Conservation (phyloP, 768 basidiomycete species). For the Dacryopinax spathularia region DNA sequence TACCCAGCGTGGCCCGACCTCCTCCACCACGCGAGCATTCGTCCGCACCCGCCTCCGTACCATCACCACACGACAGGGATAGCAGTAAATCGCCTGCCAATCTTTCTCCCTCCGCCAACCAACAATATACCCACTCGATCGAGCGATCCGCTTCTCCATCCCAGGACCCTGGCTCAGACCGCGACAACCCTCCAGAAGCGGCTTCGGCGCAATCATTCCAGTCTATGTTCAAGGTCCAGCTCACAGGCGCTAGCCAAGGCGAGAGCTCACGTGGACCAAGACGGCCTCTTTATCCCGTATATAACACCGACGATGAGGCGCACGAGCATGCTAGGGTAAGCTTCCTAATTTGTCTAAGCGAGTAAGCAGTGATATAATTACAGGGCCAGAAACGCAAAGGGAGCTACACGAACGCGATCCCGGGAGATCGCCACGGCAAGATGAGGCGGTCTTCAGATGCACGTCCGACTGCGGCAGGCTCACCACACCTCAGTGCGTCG, state of each 20-base stretch:
- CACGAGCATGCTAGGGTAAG: not conserved
- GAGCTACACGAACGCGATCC: not conserved
- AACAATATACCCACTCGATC: conserved; percentile 14
- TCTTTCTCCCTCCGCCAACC: conserved; percentile 7
- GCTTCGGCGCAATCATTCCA: not conserved
- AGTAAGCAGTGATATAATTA: not conserved
- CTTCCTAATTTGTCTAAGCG: not conserved
- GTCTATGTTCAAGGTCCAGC: conserved; percentile 2
- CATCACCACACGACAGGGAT: not conserved
- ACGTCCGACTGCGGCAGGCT: not conserved
- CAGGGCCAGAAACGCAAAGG: not conserved
- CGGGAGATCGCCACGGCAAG: not conserved
- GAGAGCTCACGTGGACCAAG: not conserved
- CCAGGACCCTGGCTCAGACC: conserved; percentile 2
- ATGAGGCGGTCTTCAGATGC: not conserved
- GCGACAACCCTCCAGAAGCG: not conserved
- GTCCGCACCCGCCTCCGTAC: not conserved
- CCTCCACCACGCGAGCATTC: not conserved
- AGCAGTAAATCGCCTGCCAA: not conserved
- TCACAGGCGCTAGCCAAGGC: not conserved
- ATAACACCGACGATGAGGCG: not conserved
- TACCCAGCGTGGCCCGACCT: not conserved
- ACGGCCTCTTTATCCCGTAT: not conserved
- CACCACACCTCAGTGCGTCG: not conserved
- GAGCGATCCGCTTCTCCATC: not conserved